Evolutionary conservation across 2,329 filamentous ascomycete genomes (phyloP).

Genomic region (Aspergillus ruber): DNA sequence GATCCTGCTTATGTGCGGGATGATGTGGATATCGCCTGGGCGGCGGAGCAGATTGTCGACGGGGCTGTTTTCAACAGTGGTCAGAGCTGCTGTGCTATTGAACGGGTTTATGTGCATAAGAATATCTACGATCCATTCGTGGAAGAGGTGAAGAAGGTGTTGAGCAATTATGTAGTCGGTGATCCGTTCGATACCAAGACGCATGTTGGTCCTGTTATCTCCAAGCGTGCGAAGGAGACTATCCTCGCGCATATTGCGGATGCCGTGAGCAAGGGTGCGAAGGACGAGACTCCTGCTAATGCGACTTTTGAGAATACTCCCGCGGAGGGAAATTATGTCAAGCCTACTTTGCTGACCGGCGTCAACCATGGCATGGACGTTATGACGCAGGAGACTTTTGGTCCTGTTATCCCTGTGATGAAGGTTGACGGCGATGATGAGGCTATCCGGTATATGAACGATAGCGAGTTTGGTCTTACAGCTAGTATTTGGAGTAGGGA

Average conservation of each 20-base stretch:
- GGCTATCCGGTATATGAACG: slow-evolving; percentile 82
- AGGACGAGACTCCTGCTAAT: slow-evolving; percentile 77
- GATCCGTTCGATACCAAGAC: slow-evolving; percentile 74
- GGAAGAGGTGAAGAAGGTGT: slow-evolving; percentile 68
- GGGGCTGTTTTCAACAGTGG: slow-evolving; percentile 96
- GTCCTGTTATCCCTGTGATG: slow-evolving; percentile 85
- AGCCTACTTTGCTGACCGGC: slow-evolving; percentile 71
- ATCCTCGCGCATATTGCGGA: slow-evolving; percentile 77
- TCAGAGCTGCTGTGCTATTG: slow-evolving; percentile 93
- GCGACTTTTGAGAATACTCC: slow-evolving; percentile 66
- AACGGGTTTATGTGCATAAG: slow-evolving; percentile 85
- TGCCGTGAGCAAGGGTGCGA: slow-evolving; percentile 75
- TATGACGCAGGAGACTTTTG: slow-evolving; percentile 94
- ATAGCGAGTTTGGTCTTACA: slow-evolving; percentile 87
- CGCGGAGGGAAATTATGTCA: slow-evolving; percentile 78
- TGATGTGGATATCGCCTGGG: slow-evolving; percentile 86
- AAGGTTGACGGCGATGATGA: slow-evolving; percentile 75
- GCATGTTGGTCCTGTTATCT: slow-evolving; percentile 83
- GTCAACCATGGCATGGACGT: slow-evolving; percentile 78
- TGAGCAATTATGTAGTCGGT: slow-evolving; percentile 77
- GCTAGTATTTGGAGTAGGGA: slow-evolving; percentile 98
- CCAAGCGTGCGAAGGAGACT: slow-evolving; percentile 66
- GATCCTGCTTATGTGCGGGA: slow-evolving; percentile 83
- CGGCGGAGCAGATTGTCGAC: slow-evolving; percentile 88
- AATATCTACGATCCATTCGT: slow-evolving; percentile 79